Percentiles rank a stretch among this genome's conserved stretches.
phyloP scores from a whole-genome alignment of 305 asterid species.

The Fraxinus dipetala region DNA sequence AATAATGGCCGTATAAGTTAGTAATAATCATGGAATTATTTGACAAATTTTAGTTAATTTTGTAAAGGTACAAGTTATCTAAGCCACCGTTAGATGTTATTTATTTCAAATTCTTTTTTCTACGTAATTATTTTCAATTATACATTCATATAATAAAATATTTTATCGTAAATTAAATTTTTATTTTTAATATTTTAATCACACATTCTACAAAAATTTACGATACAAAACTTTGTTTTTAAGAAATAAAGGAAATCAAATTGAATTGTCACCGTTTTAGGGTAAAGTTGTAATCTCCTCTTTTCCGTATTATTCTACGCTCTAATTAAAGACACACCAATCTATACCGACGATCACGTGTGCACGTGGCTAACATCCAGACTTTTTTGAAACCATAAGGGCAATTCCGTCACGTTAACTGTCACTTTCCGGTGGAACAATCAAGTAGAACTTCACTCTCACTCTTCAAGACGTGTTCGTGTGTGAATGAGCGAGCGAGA shows the following conservation, averaged over 20 bases:
- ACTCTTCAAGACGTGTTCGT: conserved; percentile 18
- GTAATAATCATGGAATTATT: background rate
- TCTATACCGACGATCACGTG: conserved; percentile 29
- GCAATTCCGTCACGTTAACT: conserved; percentile 25
- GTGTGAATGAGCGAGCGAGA: conserved; percentile 5
- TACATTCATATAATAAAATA: too few species aligned
- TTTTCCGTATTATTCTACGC: background rate
- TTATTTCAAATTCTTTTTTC: too few species aligned
- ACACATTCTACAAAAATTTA: too few species aligned
- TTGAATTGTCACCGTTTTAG: background rate
- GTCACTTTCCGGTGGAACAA: conserved; percentile 14
- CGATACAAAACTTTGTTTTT: too few species aligned
- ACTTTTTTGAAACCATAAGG: conserved; percentile 29
- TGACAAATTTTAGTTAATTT: background rate
- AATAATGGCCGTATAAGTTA: background rate
- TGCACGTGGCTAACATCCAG: conserved; percentile 34
- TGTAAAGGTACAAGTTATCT: background rate
- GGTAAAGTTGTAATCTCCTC: background rate
- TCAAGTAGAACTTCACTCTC: conserved; percentile 23
- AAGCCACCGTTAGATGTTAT: background rate
- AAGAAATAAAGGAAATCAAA: too few species aligned
- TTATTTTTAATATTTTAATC: too few species aligned
- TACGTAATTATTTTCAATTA: too few species aligned
- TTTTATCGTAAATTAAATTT: too few species aligned
- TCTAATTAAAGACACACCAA: background rate